Conservation (phyloP, 805 yeast genomes). For the Candida xyloterini region DNA sequence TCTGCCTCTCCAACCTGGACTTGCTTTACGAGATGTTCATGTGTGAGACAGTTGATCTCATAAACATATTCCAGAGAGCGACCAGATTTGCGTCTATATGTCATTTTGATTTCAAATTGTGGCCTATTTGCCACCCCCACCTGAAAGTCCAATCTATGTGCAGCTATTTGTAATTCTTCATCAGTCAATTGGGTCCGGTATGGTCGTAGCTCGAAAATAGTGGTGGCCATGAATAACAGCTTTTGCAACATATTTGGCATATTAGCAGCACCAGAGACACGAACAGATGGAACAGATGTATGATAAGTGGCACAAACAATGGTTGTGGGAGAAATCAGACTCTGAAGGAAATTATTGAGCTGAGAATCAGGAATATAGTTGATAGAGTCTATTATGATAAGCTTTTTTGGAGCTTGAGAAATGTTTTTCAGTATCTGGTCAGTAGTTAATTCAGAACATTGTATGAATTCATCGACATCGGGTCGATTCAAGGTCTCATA, state of each 20-base stretch:
- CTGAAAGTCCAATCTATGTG: slow-evolving; percentile 46
- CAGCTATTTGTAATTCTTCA: slow-evolving; percentile 41
- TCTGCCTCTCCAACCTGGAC: slow-evolving; percentile 31
- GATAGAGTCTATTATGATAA: slow-evolving; percentile 65
- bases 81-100: slow-evolving; percentile 81
- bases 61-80: slow-evolving; percentile 61
- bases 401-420: slow-evolving; percentile 20
- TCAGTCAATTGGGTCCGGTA: slow-evolving; percentile 29
- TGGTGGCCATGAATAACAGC: slow-evolving; percentile 69
- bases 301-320: slow-evolving; percentile 50
- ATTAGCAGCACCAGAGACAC: slow-evolving; percentile 6
- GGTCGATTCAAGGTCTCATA: slow-evolving; percentile 65
- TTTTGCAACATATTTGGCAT: slow-evolving; percentile 23
- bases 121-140: slow-evolving; percentile 45
- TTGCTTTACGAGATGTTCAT: slow-evolving; percentile 36
- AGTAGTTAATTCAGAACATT: slow-evolving; percentile 33
- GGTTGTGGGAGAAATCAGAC: slow-evolving; percentile 39
- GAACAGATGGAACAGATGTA: slow-evolving; percentile 33
- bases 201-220: slow-evolving; percentile 64
- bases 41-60: slow-evolving; percentile 46
- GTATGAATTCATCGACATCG: slow-evolving; percentile 43
- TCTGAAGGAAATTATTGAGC: slow-evolving; percentile 37
- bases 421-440: slow-evolving; percentile 12
- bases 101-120: slow-evolving; percentile 47
- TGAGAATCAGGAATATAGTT: slow-evolving; percentile 50